Evolutionary conservation across 1,284 basidiomycete genomes (phyloP), one percentile per base, ranked within the genome.

Genomic region (Pisolithus thermaeus): DNA sequence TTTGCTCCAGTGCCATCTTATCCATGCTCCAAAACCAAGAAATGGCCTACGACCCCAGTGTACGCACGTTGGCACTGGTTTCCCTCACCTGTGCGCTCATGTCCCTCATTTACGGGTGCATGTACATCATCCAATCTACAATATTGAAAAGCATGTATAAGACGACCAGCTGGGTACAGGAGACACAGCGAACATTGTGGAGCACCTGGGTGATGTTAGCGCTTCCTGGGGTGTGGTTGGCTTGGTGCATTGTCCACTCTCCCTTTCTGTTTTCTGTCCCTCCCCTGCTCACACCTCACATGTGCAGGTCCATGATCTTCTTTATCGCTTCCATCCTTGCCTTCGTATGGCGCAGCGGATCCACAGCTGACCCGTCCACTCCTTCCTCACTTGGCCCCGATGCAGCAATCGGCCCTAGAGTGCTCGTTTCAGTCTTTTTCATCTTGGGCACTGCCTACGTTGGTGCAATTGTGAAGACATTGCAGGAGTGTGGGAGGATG

Each of bases 161-260:
- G 52, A 87, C 87, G 12, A 80, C 82, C 2, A 74, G 78, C 50
- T 90, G 86, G 84, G 85, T 87, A 8, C 83, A 90, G 83, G 86
- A 89, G 67, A 83, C 85, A 22, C 76, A 79, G 49, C 79, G 77
- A 63, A 78, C 78, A 22, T 75, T 79, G 65, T 90, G 87, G 87
- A 90, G 90, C 56, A 83, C 87, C 14, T 90, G 87, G 88, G 83
- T 89, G 1, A 60, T 90, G 8, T 70, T 90, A 14, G 80, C 84
- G 1, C 82, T 87, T 69, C 87, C 87, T 0, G 81, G 77, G 0
- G 70, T 89, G 14, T 90, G 84, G 81, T 77, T 90, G 55, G 76
- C 84, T 16, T 90, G 86, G 85, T 81, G 57, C 12, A 64, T 64
- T 65, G 32, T 12, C 36, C 32, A n/a, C 8, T 30, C 16, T 7